phyloP scores from a whole-genome alignment of 306 rosid species.

The Carpinus viminea region DNA sequence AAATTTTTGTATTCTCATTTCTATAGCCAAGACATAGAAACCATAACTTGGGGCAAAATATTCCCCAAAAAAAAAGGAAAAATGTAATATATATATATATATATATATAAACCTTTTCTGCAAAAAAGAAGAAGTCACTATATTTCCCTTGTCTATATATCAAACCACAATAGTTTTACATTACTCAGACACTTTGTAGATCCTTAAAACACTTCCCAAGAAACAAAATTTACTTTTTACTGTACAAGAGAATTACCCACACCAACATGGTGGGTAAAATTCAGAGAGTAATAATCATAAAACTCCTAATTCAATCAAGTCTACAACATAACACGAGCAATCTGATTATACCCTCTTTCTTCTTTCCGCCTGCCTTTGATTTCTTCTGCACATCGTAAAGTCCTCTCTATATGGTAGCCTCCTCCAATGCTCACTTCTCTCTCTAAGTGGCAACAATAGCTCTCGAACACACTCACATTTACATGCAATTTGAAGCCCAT shows the following conservation, averaged over 20 bases:
- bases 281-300: not conserved
- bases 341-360: constrained; percentile 49
- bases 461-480: constrained; percentile 95
- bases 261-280: not conserved
- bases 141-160: constrained; percentile 21
- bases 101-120: no score
- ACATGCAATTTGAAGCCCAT: constrained; percentile 92
- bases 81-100: no score
- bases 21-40: not conserved
- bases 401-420: constrained; percentile 82
- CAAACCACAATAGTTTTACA: not conserved
- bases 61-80: no score
- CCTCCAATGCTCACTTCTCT: constrained; percentile 97
- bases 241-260: not conserved
- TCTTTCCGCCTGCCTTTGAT: constrained; percentile 60
- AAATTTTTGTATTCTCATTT: no score
- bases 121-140: not conserved
- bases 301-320: not conserved
- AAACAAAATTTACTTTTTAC: not conserved
- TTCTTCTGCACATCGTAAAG: constrained; percentile 83
- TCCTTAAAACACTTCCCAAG: not conserved
- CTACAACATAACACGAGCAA: constrained; percentile 66
- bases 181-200: not conserved
- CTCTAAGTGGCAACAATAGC: constrained; percentile 88
- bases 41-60: not conserved